Evolutionary conservation across 75 land plant species (phyloP).

Genomic region (Picea glauca): DNA sequence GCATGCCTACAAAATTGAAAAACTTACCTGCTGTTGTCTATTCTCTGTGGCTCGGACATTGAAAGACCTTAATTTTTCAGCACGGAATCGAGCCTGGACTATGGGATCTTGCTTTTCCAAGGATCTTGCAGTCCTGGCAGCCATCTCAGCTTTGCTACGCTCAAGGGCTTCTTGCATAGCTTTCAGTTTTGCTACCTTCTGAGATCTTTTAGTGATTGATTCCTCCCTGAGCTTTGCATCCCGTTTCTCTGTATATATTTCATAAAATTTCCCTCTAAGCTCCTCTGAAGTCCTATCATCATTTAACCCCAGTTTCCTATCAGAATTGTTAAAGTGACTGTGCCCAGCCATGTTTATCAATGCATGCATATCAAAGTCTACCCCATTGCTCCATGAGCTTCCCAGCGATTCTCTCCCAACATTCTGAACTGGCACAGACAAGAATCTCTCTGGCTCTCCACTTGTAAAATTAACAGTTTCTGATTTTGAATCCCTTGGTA

Average conservation of each 20-base stretch:
- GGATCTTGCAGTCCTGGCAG: conserved; percentile 10
- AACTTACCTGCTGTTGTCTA: not conserved
- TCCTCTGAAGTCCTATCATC: conserved; percentile 18
- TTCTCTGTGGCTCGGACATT: not conserved
- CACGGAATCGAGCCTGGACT: conserved; percentile 10
- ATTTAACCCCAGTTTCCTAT: not conserved
- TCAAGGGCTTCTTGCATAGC: conserved; percentile 48
- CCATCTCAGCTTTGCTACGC: conserved; percentile 45
- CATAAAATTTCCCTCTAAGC: conserved; percentile 40
- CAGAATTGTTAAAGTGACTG: conserved; percentile 14
- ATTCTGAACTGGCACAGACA: not conserved
- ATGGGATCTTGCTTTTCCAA: conserved; percentile 7
- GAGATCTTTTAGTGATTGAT: conserved; percentile 31
- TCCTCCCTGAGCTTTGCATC: conserved; percentile 61
- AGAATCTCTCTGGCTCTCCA: not conserved
- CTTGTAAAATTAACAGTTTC: not conserved
- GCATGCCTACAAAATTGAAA: not conserved
- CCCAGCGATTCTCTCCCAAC: not conserved
- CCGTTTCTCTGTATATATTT: conserved; percentile 53
- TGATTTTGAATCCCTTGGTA: not conserved
- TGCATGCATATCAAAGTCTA: conserved; percentile 21
- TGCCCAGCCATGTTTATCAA: conserved; percentile 45
- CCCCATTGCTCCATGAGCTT: conserved; percentile 9
- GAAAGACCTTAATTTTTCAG: not conserved
- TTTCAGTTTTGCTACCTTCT: conserved; percentile 48